Conservation (phyloP, 2,329 filamentous ascomycete species). For the Akanthomyces lecanii region DNA sequence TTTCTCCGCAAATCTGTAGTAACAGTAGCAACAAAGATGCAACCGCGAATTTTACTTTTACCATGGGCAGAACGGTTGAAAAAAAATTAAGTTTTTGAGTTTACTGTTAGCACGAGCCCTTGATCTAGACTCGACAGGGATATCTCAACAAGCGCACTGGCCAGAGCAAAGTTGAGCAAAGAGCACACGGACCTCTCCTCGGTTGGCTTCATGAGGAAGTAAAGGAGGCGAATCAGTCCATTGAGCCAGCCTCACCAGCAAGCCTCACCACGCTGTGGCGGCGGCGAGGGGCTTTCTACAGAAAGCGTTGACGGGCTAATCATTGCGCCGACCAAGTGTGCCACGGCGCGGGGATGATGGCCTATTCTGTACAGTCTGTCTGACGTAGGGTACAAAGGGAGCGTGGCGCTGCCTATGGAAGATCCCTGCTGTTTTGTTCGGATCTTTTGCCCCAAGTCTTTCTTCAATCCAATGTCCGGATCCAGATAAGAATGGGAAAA, state of each 20-base stretch:
- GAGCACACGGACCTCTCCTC: neutral
- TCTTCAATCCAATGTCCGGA: neutral
- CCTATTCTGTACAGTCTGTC: neutral
- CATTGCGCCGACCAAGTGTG: constrained; percentile 1
- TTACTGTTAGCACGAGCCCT: neutral
- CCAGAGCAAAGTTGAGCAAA: neutral
- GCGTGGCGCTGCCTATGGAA: neutral
- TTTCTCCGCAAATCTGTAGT: neutral
- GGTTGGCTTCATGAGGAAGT: neutral
- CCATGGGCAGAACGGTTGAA: too few relatives aligned
- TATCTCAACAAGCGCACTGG: neutral
- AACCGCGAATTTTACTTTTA: neutral
- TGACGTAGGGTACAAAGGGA: neutral
- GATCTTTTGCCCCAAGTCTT: neutral
- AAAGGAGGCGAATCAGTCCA: neutral
- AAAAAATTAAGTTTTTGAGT: neutral
- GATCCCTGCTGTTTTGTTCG: neutral
- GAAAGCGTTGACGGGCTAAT: neutral
- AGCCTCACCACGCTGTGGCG: too few relatives aligned
- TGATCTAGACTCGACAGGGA: neutral
- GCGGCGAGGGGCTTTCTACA: neutral
- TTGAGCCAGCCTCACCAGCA: neutral
- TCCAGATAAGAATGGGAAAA: neutral
- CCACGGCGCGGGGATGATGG: neutral
- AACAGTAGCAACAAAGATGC: neutral